Evolutionary conservation across 2,329 filamentous ascomycete species (phyloP).

Genomic region (Paraphaeosphaeria minitans): DNA sequence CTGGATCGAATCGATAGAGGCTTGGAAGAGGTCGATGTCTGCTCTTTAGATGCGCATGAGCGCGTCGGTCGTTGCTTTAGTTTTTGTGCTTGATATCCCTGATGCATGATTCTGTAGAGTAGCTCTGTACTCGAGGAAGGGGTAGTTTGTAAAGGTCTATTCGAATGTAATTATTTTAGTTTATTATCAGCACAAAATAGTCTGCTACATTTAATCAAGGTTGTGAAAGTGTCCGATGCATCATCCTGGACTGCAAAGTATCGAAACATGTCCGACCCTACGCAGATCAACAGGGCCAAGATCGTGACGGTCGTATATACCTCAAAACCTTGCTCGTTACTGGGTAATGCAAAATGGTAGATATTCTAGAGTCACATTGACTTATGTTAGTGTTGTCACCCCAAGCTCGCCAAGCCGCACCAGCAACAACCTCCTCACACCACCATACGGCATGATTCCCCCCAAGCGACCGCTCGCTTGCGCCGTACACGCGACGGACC

Average conservation of each 20-base stretch:
- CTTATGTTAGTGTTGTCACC: neutral
- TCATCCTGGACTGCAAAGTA: too few relatives aligned
- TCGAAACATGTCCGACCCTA: too few relatives aligned
- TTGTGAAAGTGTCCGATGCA: too few relatives aligned
- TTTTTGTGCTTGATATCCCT: constrained; percentile 28
- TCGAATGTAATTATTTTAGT: neutral
- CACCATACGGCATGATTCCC: neutral
- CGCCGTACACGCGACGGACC: neutral
- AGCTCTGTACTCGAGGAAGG: constrained; percentile 18
- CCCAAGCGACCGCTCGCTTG: neutral
- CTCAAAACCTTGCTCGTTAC: too few relatives aligned
- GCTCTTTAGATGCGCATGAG: neutral
- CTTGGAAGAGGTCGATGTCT: neutral
- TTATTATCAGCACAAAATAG: neutral
- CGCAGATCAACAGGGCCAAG: too few relatives aligned
- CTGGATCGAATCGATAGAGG: constrained; percentile 48
- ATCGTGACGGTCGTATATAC: too few relatives aligned
- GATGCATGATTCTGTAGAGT: constrained; percentile 16
- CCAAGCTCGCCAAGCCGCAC: neutral
- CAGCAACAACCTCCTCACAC: neutral
- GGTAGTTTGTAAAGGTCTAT: constrained; percentile 5
- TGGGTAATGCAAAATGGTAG: neutral
- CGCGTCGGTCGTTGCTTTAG: constrained; percentile 15
- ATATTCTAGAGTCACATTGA: neutral
- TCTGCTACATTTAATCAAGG: neutral